These are phyloP conservation scores for Vitis cinerea DNA, from an alignment of 164 flowering plant genomes.

Conservation along the genomic window DNA sequence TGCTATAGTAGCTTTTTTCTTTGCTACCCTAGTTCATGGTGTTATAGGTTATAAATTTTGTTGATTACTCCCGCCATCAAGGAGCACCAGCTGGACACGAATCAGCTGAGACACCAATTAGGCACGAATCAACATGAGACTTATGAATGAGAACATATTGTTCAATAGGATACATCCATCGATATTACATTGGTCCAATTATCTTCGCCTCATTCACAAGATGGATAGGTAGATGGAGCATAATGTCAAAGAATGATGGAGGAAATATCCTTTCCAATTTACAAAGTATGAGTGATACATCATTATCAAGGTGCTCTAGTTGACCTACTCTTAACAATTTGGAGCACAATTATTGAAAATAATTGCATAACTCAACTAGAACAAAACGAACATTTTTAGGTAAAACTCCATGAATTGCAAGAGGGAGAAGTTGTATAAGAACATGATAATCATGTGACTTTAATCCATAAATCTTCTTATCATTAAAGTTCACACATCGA, in stretches of 20 bases:
- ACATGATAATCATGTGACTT: constrained; percentile 9
- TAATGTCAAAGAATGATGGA: constrained; percentile 14
- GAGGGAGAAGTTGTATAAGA: neutral
- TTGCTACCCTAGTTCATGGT: no score
- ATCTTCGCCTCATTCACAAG: constrained; percentile 5
- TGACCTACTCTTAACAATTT: neutral
- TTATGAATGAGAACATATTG: neutral
- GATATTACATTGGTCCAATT: constrained; percentile 5
- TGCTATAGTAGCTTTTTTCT: no score
- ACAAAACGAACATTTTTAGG: neutral
- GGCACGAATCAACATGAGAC: no score
- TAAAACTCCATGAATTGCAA: constrained; percentile 11
- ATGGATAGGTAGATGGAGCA: constrained; percentile 18
- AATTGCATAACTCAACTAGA: neutral
- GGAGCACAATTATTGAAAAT: constrained; percentile 6
- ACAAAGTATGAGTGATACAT: neutral
- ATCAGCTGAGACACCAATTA: no score
- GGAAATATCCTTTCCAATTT: constrained; percentile 14
- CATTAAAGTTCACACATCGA: neutral
- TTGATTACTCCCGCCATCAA: no score
- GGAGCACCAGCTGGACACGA: no score
- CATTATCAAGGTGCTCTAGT: neutral
- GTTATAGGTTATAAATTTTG: no score
- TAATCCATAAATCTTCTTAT: neutral
- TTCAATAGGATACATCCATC: constrained; percentile 18